Conservation (phyloP, 352 stramenopile genomes). For the Globisporangium alternatum region DNA sequence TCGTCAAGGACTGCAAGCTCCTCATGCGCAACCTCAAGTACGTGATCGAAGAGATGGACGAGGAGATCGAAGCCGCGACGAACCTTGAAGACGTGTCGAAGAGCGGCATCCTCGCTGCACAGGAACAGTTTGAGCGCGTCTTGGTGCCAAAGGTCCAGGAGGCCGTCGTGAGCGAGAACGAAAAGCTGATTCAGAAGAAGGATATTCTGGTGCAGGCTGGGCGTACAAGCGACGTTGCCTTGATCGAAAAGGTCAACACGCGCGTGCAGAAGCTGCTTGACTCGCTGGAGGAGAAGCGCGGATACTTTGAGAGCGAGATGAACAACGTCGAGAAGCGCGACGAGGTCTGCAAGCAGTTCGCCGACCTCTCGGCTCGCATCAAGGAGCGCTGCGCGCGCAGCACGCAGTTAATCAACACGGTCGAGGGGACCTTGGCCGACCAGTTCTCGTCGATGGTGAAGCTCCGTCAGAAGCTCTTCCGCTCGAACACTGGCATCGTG, state of each 20-base stretch:
- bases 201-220: slow-evolving; percentile 54
- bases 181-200: slow-evolving; percentile 84
- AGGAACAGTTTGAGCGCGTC: slow-evolving; percentile 66
- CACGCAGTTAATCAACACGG: slow-evolving; percentile 76
- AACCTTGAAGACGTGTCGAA: slow-evolving; percentile 74
- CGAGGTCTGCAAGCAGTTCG: slow-evolving; percentile 74
- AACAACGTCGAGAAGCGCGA: slow-evolving; percentile 74
- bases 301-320: slow-evolving; percentile 74
- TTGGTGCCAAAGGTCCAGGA: slow-evolving; percentile 73
- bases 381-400: slow-evolving; percentile 74
- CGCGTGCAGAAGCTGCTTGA: slow-evolving; percentile 68
- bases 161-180: slow-evolving; percentile 65
- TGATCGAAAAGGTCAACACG: slow-evolving; percentile 74
- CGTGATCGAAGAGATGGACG: slow-evolving; percentile 85
- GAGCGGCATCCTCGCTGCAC: slow-evolving; percentile 59
- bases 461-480: slow-evolving; percentile 68
- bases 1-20: slow-evolving; percentile 86
- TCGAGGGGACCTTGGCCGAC: slow-evolving; percentile 70
- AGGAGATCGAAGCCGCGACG: slow-evolving; percentile 76
- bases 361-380: slow-evolving; percentile 62
- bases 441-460: slow-evolving; percentile 81
- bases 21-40: slow-evolving; percentile 89
- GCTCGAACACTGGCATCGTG: slow-evolving; percentile 42
- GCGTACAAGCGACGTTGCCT: slow-evolving; percentile 48
- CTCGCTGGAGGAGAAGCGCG: slow-evolving; percentile 69